Percentiles rank a stretch among this genome's conserved stretches.
Evolutionary conservation across 768 basidiomycete species (phyloP).

Genomic region (Clitopilus passeckerianus): DNA sequence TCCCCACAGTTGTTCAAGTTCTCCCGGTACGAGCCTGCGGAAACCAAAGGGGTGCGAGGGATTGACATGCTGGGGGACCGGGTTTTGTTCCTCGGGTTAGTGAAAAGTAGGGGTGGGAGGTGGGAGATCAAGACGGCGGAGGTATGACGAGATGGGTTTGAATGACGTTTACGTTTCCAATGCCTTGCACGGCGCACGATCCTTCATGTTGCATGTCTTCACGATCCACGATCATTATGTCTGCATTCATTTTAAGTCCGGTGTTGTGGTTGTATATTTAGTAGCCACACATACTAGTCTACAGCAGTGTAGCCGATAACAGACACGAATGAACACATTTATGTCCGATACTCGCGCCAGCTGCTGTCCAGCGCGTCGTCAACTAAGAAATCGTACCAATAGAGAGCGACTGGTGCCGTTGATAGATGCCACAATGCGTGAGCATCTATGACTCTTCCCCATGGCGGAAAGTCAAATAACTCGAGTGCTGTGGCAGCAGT

Average conservation of each 20-base stretch:
- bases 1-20: slow-evolving; percentile 19
- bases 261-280: neutral
- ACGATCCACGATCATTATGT: neutral
- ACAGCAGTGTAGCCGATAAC: neutral
- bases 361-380: slow-evolving; percentile 66
- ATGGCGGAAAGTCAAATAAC: slow-evolving; percentile 87
- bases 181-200: neutral
- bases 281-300: neutral
- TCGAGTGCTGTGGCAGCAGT: slow-evolving; percentile 77
- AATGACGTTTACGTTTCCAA: neutral
- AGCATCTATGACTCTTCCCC: slow-evolving; percentile 74
- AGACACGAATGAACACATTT: slow-evolving; percentile 1
- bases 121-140: slow-evolving; percentile 25
- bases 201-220: neutral
- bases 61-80: slow-evolving; percentile 48
- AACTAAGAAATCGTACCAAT: slow-evolving; percentile 86
- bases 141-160: neutral
- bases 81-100: slow-evolving; percentile 28
- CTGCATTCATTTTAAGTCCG: neutral
- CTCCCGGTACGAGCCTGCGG: neutral
- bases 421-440: slow-evolving; percentile 91
- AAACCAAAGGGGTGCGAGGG: slow-evolving; percentile 31
- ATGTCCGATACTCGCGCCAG: slow-evolving; percentile 47
- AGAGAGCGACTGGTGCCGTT: slow-evolving; percentile 69
- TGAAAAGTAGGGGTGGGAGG: slow-evolving; percentile 19